These are phyloP conservation scores for Drechslerella coelobrocha DNA, from an alignment of 2,329 filamentous ascomycete genomes.

Conservation along the genomic window DNA sequence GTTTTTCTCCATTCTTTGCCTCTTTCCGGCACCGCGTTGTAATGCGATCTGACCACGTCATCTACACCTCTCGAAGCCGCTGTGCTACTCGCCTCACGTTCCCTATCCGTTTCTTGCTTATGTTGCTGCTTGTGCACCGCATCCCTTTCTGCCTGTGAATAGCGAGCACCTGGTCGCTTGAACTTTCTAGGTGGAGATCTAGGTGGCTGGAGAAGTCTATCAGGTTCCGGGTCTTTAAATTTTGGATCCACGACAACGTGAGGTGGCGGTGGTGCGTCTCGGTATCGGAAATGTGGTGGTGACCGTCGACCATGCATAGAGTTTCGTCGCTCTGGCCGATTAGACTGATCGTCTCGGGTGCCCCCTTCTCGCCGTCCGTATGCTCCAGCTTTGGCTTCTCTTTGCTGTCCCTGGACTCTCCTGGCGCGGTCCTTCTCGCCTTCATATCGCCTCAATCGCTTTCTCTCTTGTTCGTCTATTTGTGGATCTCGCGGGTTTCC, in stretches of 20 bases:
- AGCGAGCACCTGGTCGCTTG: constrained; percentile 42
- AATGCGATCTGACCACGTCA: constrained; percentile 89
- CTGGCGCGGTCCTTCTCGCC: constrained; percentile 35
- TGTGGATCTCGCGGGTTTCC: background rate
- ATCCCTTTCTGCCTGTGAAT: constrained; percentile 36
- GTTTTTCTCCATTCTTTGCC: constrained; percentile 94
- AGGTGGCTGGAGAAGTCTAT: constrained; percentile 18
- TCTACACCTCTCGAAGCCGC: constrained; percentile 67
- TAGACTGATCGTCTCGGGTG: constrained; percentile 20
- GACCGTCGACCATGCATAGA: constrained; percentile 27
- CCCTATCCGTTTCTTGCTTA: constrained; percentile 30
- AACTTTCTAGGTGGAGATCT: constrained; percentile 38
- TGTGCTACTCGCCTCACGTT: constrained; percentile 30
- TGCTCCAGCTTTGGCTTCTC: constrained; percentile 35
- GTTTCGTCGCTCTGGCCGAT: constrained; percentile 14
- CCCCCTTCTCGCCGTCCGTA: constrained; percentile 30
- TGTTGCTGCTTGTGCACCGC: constrained; percentile 31
- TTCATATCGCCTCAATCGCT: constrained; percentile 33
- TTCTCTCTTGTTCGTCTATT: constrained; percentile 28
- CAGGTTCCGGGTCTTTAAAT: constrained; percentile 41
- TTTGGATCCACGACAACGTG: constrained; percentile 30
- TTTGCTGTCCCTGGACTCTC: constrained; percentile 23
- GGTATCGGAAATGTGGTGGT: constrained; percentile 36
- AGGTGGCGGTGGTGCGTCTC: constrained; percentile 35
- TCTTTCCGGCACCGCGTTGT: constrained; percentile 92